Conservation (phyloP, 2,329 filamentous ascomycete genomes). For the Exophiala aquamarina region DNA sequence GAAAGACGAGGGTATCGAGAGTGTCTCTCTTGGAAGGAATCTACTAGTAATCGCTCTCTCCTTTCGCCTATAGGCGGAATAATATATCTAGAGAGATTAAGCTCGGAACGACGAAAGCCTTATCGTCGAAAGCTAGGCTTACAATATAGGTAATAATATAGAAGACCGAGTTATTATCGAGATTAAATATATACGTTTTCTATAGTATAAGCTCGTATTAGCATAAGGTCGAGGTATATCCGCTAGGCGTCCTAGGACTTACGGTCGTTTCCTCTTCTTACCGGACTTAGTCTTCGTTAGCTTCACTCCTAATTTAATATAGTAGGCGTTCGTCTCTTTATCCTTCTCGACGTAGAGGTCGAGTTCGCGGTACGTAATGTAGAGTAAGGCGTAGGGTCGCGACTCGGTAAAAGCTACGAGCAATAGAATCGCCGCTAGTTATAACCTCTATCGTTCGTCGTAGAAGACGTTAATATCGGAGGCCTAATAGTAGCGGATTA, state of each 20-base stretch:
- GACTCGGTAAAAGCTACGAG: slow-evolving; percentile 14
- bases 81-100: slow-evolving; percentile 2
- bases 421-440: slow-evolving; percentile 15
- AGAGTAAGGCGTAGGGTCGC: slow-evolving; percentile 8
- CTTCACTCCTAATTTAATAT: slow-evolving; percentile 7
- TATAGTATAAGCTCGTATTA: not conserved
- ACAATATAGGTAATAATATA: slow-evolving; percentile 16
- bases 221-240: not conserved
- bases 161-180: slow-evolving; percentile 15
- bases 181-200: slow-evolving; percentile 3
- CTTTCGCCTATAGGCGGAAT: slow-evolving; percentile 1
- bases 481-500: slow-evolving; percentile 15
- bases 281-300: slow-evolving; percentile 15
- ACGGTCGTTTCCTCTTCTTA: slow-evolving; percentile 15
- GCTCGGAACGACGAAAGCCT: slow-evolving; percentile 8
- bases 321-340: slow-evolving; percentile 9
- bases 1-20: slow-evolving; percentile 3
- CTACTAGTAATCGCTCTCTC: slow-evolving; percentile 3
- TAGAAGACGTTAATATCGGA: slow-evolving; percentile 15
- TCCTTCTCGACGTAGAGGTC: slow-evolving; percentile 17
- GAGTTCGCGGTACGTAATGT: slow-evolving; percentile 14
- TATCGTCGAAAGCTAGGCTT: slow-evolving; percentile 13
- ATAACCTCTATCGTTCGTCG: slow-evolving; percentile 10
- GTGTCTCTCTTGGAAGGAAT: slow-evolving; percentile 6
- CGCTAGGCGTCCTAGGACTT: slow-evolving; percentile 2